Evolutionary conservation across 2,329 filamentous ascomycete genomes (phyloP), one percentile per base, ranked within the genome.

Genomic region (Bipolaris victoriae): DNA sequence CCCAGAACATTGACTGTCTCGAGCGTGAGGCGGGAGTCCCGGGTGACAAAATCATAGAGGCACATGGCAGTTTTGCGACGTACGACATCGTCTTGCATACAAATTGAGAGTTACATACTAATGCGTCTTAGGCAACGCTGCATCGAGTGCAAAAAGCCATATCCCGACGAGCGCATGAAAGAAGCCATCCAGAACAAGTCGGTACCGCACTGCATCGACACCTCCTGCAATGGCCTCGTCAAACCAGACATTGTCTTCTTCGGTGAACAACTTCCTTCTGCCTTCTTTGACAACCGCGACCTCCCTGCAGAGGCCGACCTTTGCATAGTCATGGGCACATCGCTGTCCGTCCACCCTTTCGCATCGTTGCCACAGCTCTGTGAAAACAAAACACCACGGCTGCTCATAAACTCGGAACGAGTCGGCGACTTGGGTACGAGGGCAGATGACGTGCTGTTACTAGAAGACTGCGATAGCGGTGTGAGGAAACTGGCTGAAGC

Each of bases 241-340:
- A 97, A 97, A 78, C 93, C 93, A 0, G 91, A 97, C 68, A 97
- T 97, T 71, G 92, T 96, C 33, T 97, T 97, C 78, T 97, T 97
- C 67, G 92, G 92, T 49, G 92, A 96, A 72, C 76, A 84, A 1
- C 77, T 93, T 2, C 90, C 90, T 0, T 74, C 78, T 6, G 78
- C 77, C 0, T 96, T 96, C 76, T 87, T 88, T 70, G 72, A 78
- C 6, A 87, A 85, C 57, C 78, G 81, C 26, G 72, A 79, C 39
- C 76, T 88, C 11, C 83, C 86, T 0, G 78, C 77, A 1, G 77
- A 83, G 67, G 90, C 91, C 0, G 92, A 97, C 71, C 78, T 97
- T 2, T 85, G 89, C 40, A 89, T 98, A 50, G 84, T 97, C 20
- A 88, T 97, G 81, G 95, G 95, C 1, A 97, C 94, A 0, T 97